A percentile compares a stretch with the other conserved stretches of the same genome.
Conservation (phyloP, 169 alveolate species). For the Plasmodium chabaudi region DNA sequence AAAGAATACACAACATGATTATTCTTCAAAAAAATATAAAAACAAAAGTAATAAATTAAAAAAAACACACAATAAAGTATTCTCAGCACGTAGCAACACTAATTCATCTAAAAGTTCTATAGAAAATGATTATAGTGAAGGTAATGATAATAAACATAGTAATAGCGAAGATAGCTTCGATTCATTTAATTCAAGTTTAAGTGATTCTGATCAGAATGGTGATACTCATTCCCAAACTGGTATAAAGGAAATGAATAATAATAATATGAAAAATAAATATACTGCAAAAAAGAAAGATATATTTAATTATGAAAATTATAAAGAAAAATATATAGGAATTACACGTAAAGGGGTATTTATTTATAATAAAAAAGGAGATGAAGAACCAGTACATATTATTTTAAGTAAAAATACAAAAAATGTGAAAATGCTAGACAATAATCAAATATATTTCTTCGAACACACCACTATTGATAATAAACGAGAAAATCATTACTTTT, state of each 20-base stretch:
- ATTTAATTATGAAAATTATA: conserved; percentile 54
- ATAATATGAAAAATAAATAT: conserved; percentile 16
- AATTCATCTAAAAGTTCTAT: not conserved
- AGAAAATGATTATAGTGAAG: not conserved
- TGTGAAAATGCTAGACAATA: conserved; percentile 37
- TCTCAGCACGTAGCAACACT: no score
- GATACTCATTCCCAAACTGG: conserved; percentile 9
- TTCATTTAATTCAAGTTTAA: not conserved
- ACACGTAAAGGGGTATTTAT: conserved; percentile 50
- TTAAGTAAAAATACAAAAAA: conserved; percentile 28
- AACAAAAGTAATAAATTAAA: not conserved
- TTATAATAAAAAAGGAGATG: conserved; percentile 48
- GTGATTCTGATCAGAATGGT: not conserved
- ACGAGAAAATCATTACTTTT: conserved; percentile 62
- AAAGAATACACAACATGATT: not conserved
- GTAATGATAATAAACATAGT: not conserved
- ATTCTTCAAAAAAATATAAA: not conserved
- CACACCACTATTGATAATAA: conserved; percentile 26
- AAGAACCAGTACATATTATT: conserved; percentile 56
- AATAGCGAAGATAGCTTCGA: conserved; percentile 8
- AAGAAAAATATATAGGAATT: conserved; percentile 72
- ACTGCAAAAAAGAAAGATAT: conserved; percentile 8
- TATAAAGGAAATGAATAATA: not conserved
- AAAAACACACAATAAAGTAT: not conserved
- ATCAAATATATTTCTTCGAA: conserved; percentile 41